Evolutionary conservation across 1,284 basidiomycete genomes (phyloP), one percentile per base, ranked within the genome.

Genomic region (Cutaneotrichosporon cutaneum): DNA sequence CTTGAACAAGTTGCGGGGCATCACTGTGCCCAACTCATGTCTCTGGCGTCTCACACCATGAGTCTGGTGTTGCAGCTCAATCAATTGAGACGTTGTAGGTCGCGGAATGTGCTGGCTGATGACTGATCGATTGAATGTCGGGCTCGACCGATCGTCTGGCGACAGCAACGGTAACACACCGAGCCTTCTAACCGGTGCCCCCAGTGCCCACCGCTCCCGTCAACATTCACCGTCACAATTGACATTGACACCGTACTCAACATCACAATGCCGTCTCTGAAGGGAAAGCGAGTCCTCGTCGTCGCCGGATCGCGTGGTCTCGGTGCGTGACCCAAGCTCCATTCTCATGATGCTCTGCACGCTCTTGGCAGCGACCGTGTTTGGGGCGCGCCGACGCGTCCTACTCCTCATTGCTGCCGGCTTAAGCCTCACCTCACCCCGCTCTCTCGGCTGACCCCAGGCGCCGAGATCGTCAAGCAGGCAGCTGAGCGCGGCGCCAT

Each of bases 301-400:
- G 68, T 67, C 14, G 69, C 65, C 53, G 69, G 69, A 16, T 70
- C 69, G 14, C 52, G 65, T 6, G 69, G 69, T 11, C 59, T 70
- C 14, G 68, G 68, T 61, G 56, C 51, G 63, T 30, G 5, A n/a
- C n/a, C n/a, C n/a, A n/a, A n/a, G n/a, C 30, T 30, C 30, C 30
- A 30, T 57, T 39, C 35, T 35, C 30, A 13, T 9, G 9, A n/a
- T n/a, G n/a, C n/a, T n/a, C n/a, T n/a, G n/a, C n/a, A n/a, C n/a
- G n/a, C n/a, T n/a, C n/a, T n/a, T n/a, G n/a, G n/a, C n/a, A n/a
- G n/a, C n/a, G n/a, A n/a, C n/a, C n/a, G n/a, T n/a, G n/a, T n/a
- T n/a, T n/a, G n/a, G n/a, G n/a, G n/a, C n/a, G n/a, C n/a, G n/a
- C n/a, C n/a, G n/a, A n/a, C n/a, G n/a, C n/a, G n/a, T n/a, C n/a